Evolutionary conservation across 768 basidiomycete species (phyloP).

Genomic region (Thelephora ganbajun): DNA sequence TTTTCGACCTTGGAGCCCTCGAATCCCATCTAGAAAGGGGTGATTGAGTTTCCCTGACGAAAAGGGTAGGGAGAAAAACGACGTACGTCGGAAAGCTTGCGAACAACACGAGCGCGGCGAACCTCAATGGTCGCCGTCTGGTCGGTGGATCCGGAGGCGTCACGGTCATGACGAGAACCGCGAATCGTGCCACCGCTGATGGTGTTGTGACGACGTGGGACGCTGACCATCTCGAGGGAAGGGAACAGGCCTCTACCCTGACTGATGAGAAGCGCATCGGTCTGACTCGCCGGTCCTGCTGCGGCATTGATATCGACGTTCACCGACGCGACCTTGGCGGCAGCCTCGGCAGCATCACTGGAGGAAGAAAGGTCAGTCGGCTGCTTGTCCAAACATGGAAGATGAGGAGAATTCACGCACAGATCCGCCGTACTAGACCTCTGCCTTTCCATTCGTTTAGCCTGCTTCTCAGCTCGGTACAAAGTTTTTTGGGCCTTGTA

Average conservation of each 20-base stretch:
- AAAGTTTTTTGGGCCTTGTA: constrained; percentile 63
- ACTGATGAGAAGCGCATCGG: constrained; percentile 38
- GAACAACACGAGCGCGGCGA: constrained; percentile 7
- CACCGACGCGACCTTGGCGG: constrained; percentile 1
- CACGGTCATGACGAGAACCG: constrained; percentile 8
- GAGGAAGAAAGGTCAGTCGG: background rate
- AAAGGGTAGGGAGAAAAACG: constrained; percentile 1
- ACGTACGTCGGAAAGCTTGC: constrained; percentile 51
- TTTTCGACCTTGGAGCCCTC: constrained; percentile 20
- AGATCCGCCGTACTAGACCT: constrained; percentile 1
- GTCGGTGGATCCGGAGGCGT: constrained; percentile 28
- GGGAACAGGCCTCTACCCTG: constrained; percentile 48
- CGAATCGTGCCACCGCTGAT: constrained; percentile 8
- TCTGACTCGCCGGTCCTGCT: constrained; percentile 3
- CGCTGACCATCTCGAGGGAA: constrained; percentile 46
- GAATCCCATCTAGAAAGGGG: constrained; percentile 49
- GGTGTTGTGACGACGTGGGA: constrained; percentile 36
- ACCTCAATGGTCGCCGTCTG: constrained; percentile 27
- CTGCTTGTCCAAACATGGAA: background rate
- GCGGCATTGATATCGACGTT: constrained; percentile 8
- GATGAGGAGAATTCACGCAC: constrained; percentile 1
- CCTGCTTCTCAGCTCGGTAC: constrained; percentile 46
- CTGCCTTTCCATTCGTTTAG: constrained; percentile 15
- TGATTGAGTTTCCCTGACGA: constrained; percentile 3
- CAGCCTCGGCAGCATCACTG: background rate